These are phyloP conservation scores for Cyberlindnera nakhonratchasimensis DNA, from an alignment of 805 yeast genomes.

Conservation along the genomic window DNA sequence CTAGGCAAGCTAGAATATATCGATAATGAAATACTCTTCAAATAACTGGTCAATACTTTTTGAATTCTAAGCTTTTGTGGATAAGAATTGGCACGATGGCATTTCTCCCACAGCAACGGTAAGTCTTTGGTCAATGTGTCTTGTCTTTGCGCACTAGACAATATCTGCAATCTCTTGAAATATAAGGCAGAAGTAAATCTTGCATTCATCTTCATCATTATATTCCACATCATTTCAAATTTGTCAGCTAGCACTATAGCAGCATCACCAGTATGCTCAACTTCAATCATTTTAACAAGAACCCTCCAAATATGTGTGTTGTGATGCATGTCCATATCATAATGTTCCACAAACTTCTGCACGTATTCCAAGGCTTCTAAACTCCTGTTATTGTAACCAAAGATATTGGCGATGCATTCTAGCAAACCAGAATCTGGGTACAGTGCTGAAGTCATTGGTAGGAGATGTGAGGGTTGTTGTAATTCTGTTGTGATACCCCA, in stretches of 20 bases:
- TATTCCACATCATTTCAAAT: conserved; percentile 18
- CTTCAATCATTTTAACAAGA: conserved; percentile 11
- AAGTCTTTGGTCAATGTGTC: conserved; percentile 16
- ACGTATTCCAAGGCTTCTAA: conserved; percentile 15
- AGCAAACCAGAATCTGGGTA: conserved; percentile 23
- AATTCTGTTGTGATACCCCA: conserved; percentile 21
- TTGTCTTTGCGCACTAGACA: conserved; percentile 6
- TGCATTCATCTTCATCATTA: conserved; percentile 13
- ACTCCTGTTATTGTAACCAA: conserved; percentile 16
- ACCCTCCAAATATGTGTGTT: conserved; percentile 19
- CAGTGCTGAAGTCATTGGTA: conserved; percentile 13
- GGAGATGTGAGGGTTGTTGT: not conserved
- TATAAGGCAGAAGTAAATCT: conserved; percentile 13
- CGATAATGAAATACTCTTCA: conserved; percentile 5
- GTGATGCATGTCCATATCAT: conserved; percentile 8
- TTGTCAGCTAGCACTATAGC: conserved; percentile 3
- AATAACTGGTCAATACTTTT: conserved; percentile 13
- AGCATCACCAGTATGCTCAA: conserved; percentile 4
- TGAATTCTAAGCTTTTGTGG: conserved; percentile 12
- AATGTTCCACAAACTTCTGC: conserved; percentile 15
- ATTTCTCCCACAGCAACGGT: conserved; percentile 9
- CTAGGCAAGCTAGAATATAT: conserved; percentile 11
- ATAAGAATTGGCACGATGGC: conserved; percentile 1
- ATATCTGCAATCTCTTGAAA: conserved; percentile 10
- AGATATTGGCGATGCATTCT: conserved; percentile 15